Percentiles rank a stretch among this genome's conserved stretches.
Conservation (phyloP, 192 early-diverging fungal species). For the Backusella circina region DNA sequence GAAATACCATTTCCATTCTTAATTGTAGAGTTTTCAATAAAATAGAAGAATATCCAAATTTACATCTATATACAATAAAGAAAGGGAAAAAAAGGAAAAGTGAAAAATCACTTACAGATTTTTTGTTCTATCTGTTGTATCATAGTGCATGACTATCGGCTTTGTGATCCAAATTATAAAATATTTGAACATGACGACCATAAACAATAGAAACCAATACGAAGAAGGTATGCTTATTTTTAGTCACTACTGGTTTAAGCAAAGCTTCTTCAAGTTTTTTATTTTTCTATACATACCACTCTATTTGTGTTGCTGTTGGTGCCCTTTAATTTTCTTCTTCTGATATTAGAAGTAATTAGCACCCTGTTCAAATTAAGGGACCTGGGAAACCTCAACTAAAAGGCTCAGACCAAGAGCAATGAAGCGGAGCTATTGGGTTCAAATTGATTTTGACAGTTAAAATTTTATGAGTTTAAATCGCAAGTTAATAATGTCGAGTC, state of each 20-base stretch:
- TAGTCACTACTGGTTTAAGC: not conserved
- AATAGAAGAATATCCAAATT: not conserved
- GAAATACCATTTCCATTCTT: not conserved
- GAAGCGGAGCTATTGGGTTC: not conserved
- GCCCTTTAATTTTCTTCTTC: not conserved
- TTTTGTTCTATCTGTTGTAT: not conserved
- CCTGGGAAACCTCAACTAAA: not conserved
- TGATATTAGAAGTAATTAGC: not conserved
- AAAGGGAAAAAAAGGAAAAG: not conserved
- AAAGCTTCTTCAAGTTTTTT: not conserved
- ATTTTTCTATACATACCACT: not conserved
- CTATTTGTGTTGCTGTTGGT: not conserved
- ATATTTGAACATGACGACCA: not conserved
- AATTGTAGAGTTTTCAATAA: not conserved
- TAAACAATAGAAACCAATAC: not conserved
- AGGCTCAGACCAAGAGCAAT: not conserved
- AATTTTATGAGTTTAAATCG: not conserved
- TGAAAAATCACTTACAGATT: not conserved
- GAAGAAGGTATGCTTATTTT: not conserved
- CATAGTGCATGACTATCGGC: not conserved
- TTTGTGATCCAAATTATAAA: not conserved
- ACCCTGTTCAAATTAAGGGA: not conserved
- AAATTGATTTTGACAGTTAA: not conserved
- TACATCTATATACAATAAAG: not conserved
- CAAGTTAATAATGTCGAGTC: not conserved